Base-by-base conservation (phyloP, 2,329 filamentous ascomycete species). In the Cladosporium sphaerospermum region DNA sequence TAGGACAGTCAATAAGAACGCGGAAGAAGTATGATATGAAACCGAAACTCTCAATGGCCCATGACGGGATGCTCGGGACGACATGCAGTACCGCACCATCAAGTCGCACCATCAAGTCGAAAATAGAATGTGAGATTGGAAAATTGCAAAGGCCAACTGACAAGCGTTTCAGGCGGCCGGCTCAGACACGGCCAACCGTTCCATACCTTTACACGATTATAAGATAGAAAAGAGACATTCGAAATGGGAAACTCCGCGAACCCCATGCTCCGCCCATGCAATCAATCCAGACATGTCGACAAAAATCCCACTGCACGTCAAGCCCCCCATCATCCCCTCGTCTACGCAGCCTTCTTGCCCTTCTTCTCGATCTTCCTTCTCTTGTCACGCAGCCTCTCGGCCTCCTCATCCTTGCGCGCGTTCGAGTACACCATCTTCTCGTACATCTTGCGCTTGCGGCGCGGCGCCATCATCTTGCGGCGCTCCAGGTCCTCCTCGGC, bases 341-440 rank as follows among this genome's bases (percentile, higher is more conserved):
- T 14, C 23, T 42, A 23, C 16, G 40, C 40, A 19, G 48, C 48
- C 46, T 49, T 49, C 48, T 51, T 51, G 13, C 34, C 34, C 19
- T 33, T 67, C 64, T 72, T 90, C 74, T 97, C 93, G 57, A 96
- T 72, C 80, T 84, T 95, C 74, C 93, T 88, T 72, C 89, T 84
- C 85, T 99, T 99, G 54, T 79, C 81, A 62, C 91, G 81, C 69
- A 99, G 75, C 74, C 85, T 88, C 76, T 92, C 86, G 45, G 92
- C 88, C 75, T 96, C 89, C 23, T 84, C 86, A 61, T 92, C 92
- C 78, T 89, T 88, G 80, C 93, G 91, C 74, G 86, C 91, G 73
- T 96, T 96, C 57, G 84, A 90, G 73, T 95, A 95, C 67, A 90
- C 80, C 89, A 99, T 99, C 77, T 96, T 93, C 78, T 97, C 93